Evolutionary conservation across 164 flowering plant species (phyloP).

Genomic region (Umbellularia californica): DNA sequence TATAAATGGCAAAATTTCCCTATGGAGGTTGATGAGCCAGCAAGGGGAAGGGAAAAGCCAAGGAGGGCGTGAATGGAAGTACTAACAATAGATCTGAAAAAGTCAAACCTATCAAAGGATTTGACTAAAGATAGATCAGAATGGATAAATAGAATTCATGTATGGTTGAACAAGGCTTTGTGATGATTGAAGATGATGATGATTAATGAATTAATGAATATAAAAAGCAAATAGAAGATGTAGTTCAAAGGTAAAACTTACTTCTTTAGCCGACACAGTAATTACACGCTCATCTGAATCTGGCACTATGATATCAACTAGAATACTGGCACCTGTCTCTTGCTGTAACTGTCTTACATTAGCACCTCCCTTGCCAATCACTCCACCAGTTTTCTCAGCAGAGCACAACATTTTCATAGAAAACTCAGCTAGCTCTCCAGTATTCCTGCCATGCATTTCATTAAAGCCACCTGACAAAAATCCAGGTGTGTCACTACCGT

Average conservation of each 20-base stretch:
- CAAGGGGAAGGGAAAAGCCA: too few species aligned
- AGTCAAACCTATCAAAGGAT: too few species aligned
- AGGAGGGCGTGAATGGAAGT: too few species aligned
- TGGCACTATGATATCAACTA: conserved; percentile 40
- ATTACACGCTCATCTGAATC: conserved; percentile 58
- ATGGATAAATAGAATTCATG: too few species aligned
- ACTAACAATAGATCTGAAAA: too few species aligned
- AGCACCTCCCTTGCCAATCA: conserved; percentile 73
- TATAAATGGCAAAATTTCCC: too few species aligned
- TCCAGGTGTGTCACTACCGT: conserved; percentile 29
- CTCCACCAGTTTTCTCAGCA: conserved; percentile 55
- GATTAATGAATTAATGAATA: too few species aligned
- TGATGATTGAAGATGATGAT: too few species aligned
- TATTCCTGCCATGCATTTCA: conserved; percentile 27
- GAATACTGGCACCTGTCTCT: conserved; percentile 64
- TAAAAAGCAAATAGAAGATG: too few species aligned
- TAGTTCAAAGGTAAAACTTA: conserved; percentile 10
- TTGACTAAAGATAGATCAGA: too few species aligned
- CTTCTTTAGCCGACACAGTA: conserved; percentile 62
- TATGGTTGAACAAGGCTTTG: too few species aligned
- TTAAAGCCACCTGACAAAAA: conserved; percentile 33
- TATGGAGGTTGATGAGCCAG: too few species aligned
- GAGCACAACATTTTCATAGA: conserved; percentile 65
- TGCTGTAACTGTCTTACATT: conserved; percentile 54
- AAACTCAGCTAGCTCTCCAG: conserved; percentile 48